Evolutionary conservation across 495 filamentous ascomycete species (phyloP), one percentile per base, ranked within the genome.

Genomic region (Astrothelium subdiscretum): DNA sequence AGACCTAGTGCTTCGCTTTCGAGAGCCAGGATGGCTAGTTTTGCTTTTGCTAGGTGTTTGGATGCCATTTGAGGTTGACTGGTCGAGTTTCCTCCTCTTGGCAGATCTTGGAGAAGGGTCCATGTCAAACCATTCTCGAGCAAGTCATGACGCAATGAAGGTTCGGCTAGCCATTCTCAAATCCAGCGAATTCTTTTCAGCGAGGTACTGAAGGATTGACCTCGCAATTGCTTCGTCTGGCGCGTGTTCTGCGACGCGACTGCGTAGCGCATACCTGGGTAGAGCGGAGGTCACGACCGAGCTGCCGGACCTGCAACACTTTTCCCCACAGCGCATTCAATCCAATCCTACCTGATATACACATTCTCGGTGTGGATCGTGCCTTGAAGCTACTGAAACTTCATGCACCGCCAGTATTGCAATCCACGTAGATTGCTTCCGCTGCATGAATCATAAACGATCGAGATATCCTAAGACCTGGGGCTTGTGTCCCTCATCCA

Each of bases 81-180:
- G 48, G 40, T 71, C 69, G 54, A 71, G 66, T 59, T 71, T 71
- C 62, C 69, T 65, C 65, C 67, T 63, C 59, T 71, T 71, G 31
- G 67, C 63, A 27, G 67, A 59, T 26, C 63, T 67, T 11, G 65
- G 65, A 54, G 67, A 67, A 51, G 59, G 61, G 61, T 66, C 63
- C 69, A 71, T 71, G 0, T 57, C 31, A 31, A 43, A 15, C 38
- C 8, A 0, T 12, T 10, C 6, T 2, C 29, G 20, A 27, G 8
- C 8, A 5, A 29, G 15, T 12, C 48, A 54, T 54, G 8, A 29
- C 15, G 48, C 24, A 29, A 54, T 27, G 6, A 54, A 5, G 22
- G 3, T 27, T 29, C 29, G 0, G 24, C 4, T 8, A 27, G 20
- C 6, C 48, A 15, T 29, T 27, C 2, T 8, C 6, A 29, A 10